phyloP scores from a whole-genome alignment of 306 rosid genomes.

The Vachellia collinsii region DNA sequence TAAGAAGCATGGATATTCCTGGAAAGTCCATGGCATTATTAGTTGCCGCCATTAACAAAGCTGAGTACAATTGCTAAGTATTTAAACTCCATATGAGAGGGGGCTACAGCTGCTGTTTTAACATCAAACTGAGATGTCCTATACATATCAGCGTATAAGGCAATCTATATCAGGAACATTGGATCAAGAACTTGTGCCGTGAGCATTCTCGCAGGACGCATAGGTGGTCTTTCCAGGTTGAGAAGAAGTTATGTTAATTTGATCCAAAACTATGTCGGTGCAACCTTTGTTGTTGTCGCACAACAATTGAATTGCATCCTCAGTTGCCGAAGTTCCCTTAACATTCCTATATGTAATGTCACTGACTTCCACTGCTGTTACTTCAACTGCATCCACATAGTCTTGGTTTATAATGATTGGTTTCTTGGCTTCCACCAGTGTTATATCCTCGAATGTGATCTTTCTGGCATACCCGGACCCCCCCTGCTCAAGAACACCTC shows the following conservation, averaged over 20 bases:
- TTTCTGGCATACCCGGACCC: constrained; percentile 58
- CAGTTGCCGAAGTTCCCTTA: constrained; percentile 38
- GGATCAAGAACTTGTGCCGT: constrained; percentile 12
- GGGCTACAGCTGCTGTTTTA: not conserved
- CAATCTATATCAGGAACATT: constrained; percentile 42
- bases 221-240: not conserved
- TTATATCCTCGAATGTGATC: constrained; percentile 50
- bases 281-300: constrained; percentile 37
- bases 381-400: constrained; percentile 15
- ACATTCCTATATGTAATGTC: constrained; percentile 41
- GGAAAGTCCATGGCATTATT: not conserved
- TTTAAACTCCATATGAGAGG: not conserved
- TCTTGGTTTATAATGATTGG: constrained; percentile 52
- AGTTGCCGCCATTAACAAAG: not conserved
- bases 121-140: not conserved
- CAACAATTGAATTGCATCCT: constrained; percentile 26
- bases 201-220: constrained; percentile 38
- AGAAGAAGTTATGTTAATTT: constrained; percentile 22
- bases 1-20: not conserved
- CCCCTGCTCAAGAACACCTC: constrained; percentile 36
- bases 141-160: not conserved
- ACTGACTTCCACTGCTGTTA: constrained; percentile 37
- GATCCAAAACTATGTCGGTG: constrained; percentile 30
- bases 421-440: constrained; percentile 6
- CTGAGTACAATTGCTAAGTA: not conserved